phyloP scores from a whole-genome alignment of 1,284 basidiomycete species.

The Irpex sp. region DNA sequence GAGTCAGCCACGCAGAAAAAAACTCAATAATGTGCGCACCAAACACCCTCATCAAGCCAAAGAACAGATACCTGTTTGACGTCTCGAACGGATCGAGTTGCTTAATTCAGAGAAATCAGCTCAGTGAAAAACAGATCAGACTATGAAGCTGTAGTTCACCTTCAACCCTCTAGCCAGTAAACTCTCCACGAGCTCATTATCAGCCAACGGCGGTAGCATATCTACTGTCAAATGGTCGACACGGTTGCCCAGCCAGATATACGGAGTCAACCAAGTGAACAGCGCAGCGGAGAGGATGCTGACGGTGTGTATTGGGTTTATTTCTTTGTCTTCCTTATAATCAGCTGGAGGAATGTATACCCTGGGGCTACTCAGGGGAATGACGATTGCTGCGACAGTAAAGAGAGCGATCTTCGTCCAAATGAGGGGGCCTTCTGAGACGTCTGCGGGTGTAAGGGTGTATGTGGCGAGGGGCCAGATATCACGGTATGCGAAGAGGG shows the following conservation, averaged over 20 bases:
- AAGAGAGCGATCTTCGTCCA: constrained; percentile 38
- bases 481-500: constrained; percentile 47
- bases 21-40: constrained; percentile 6
- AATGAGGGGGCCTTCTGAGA: constrained; percentile 30
- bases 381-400: constrained; percentile 33
- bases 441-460: constrained; percentile 37
- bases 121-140: constrained; percentile 14
- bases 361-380: constrained; percentile 46
- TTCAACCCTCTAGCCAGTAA: constrained; percentile 32
- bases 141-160: constrained; percentile 5
- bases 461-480: constrained; percentile 46
- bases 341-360: constrained; percentile 35
- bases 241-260: constrained; percentile 25
- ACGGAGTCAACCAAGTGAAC: constrained; percentile 52
- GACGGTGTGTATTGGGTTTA: constrained; percentile 66
- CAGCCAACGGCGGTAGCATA: constrained; percentile 39
- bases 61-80: constrained; percentile 17
- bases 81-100: constrained; percentile 24
- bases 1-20: background rate
- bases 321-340: constrained; percentile 34
- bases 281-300: constrained; percentile 51
- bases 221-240: constrained; percentile 26
- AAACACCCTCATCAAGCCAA: constrained; percentile 21
- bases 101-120: constrained; percentile 9
- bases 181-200: constrained; percentile 39